Base-by-base conservation (phyloP, 768 basidiomycete species). In the Imleria badia region DNA sequence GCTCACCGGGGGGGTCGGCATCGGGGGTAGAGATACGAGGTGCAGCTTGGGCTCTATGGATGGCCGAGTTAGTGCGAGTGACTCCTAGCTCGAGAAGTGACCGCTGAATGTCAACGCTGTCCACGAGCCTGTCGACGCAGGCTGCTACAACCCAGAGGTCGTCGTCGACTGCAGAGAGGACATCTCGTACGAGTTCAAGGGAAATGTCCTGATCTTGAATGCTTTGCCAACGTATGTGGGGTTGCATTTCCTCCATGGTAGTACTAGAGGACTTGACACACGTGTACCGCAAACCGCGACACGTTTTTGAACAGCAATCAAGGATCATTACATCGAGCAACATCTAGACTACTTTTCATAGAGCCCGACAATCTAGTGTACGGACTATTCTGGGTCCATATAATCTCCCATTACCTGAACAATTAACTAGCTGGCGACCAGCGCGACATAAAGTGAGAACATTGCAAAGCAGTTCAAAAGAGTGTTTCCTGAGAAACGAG, bases 61-160 rank as follows among this genome's bases (percentile, higher is more conserved):
- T 61, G 23, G 81, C 81, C 50, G 66, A 55, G 34, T 73, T 65
- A 8, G 86, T 87, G 60, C 89, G 79, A 58, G 79, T 64, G 44
- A 93, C 72, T 10, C 88, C 93, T 26, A 84, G 67, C 35, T 82
- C 74, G 23, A 92, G 75, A 29, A 94, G 73, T 10, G 74, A 73
- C 47, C 76, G 76, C 59, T 91, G 85, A 14, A 82, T 69, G 49
- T 66, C 67, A 20, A 78, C 72, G 65, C 84, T 75, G 56, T 86
- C 75, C n/a, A 87, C 72, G 23, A 87, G 69, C 52, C 86, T 78
- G 72, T 91, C 89, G 23, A 77, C 73, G 61, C 83, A 87, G 3
- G 90, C 89, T n/a, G 86, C 82, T 35, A 79, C 80, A 15, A 85
- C 86, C 90, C 91, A 94, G 10, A 85, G 71, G 68, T 94, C 87